Conservation (phyloP, 768 basidiomycete genomes). For the Imleria badia region DNA sequence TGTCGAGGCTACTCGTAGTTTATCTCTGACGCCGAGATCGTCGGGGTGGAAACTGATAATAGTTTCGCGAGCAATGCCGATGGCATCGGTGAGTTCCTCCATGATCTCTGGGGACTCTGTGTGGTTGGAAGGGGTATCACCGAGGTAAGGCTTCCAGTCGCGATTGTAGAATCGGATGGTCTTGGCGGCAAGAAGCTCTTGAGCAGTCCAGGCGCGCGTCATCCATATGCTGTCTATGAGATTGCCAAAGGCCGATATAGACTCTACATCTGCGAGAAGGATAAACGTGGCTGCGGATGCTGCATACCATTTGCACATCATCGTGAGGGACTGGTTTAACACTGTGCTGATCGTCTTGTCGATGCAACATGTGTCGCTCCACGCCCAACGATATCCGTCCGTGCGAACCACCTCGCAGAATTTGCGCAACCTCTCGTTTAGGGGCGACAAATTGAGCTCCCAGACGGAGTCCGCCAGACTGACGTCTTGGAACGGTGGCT, state of each 20-base stretch:
- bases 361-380: constrained; percentile 14
- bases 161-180: constrained; percentile 10
- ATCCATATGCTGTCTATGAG: constrained; percentile 5
- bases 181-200: constrained; percentile 13
- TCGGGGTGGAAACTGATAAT: constrained; percentile 3
- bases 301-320: constrained; percentile 16
- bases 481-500: constrained; percentile 11
- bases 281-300: constrained; percentile 3
- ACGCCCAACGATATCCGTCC: constrained; percentile 15
- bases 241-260: neutral
- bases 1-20: constrained; percentile 12
- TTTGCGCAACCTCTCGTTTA: neutral
- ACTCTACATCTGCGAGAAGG: neutral
- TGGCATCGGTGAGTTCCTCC: constrained; percentile 4
- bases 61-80: neutral
- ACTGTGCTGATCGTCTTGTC: constrained; percentile 7
- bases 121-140: constrained; percentile 3
- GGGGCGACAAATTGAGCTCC: neutral
- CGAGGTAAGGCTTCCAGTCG: constrained; percentile 11
- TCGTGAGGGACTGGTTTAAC: constrained; percentile 5
- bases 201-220: constrained; percentile 17
- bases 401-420: constrained; percentile 8
- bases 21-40: constrained; percentile 4
- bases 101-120: constrained; percentile 11
- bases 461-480: neutral